A percentile compares a stretch with the other conserved stretches of the same genome.
These are phyloP conservation scores for Fibroporia radiculosa DNA, from an alignment of 768 basidiomycete genomes.

Conservation along the genomic window DNA sequence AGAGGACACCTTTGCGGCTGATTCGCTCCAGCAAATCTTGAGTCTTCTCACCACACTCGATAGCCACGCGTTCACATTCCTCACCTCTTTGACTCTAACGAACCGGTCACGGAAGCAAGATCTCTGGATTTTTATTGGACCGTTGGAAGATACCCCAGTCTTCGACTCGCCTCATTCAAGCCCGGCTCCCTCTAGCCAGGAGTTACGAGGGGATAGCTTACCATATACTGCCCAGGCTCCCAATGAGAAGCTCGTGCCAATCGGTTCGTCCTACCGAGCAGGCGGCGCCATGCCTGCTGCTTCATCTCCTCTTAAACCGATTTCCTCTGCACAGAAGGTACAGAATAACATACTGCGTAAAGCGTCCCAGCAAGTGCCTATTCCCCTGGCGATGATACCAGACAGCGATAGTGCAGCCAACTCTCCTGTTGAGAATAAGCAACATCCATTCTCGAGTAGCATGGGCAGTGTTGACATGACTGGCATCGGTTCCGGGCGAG, in stretches of 20 bases:
- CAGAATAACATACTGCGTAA: conserved; percentile 40
- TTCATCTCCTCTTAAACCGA: conserved; percentile 17
- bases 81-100: conserved; percentile 66
- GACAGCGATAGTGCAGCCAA: conserved; percentile 4
- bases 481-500: conserved; percentile 42
- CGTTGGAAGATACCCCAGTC: conserved; percentile 16
- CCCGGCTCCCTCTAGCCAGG: conserved; percentile 27
- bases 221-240: neutral
- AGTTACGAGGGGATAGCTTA: conserved; percentile 19
- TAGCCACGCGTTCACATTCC: conserved; percentile 55
- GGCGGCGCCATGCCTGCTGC: conserved; percentile 3
- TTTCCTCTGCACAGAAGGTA: conserved; percentile 21
- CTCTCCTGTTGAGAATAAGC: conserved; percentile 4
- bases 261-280: neutral
- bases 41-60: conserved; percentile 61
- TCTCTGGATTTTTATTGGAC: conserved; percentile 70
- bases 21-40: conserved; percentile 67
- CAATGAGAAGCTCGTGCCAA: conserved; percentile 5
- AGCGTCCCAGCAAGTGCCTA: conserved; percentile 53
- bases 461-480: conserved; percentile 52
- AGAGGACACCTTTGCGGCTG: conserved; percentile 66
- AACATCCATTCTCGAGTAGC: conserved; percentile 9
- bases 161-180: conserved; percentile 28
- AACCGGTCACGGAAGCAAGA: conserved; percentile 68
- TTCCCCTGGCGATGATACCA: conserved; percentile 46